Conservation (phyloP, 257 asterid genomes). For the Plantago ovata region DNA sequence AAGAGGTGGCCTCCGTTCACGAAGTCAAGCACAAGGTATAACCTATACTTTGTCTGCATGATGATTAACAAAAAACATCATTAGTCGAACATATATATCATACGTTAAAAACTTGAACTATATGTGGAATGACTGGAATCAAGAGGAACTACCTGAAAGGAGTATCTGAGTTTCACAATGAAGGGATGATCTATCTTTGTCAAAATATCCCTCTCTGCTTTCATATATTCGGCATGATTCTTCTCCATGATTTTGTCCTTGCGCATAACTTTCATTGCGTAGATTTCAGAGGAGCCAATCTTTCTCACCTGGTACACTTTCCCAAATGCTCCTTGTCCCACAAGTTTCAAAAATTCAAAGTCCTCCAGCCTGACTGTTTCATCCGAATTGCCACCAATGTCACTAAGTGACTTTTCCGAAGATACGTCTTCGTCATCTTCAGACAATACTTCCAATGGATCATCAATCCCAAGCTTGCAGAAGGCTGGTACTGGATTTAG, state of each 20-base stretch:
- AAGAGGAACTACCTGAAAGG: slow-evolving; percentile 58
- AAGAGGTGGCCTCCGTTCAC: slow-evolving; percentile 89
- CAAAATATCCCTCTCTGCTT: slow-evolving; percentile 72
- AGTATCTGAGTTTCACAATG: slow-evolving; percentile 68
- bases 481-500: slow-evolving; percentile 34
- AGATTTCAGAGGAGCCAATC: slow-evolving; percentile 55
- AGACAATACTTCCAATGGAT: slow-evolving; percentile 30
- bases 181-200: slow-evolving; percentile 70
- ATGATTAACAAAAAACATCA: not conserved
- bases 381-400: slow-evolving; percentile 18
- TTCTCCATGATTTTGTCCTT: slow-evolving; percentile 77
- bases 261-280: slow-evolving; percentile 82
- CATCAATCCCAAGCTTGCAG: slow-evolving; percentile 45
- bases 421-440: slow-evolving; percentile 22
- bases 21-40: slow-evolving; percentile 80
- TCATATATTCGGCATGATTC: slow-evolving; percentile 68
- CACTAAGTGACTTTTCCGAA: slow-evolving; percentile 17
- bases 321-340: slow-evolving; percentile 82
- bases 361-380: slow-evolving; percentile 59
- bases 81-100: not conserved
- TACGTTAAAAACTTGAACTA: not conserved
- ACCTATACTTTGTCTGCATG: slow-evolving; percentile 65
- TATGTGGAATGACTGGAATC: not conserved
- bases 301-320: slow-evolving; percentile 82
- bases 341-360: slow-evolving; percentile 67